Evolutionary conservation across 148 eudicot genomes (phyloP).

Genomic region (Euryodendron excelsum): DNA sequence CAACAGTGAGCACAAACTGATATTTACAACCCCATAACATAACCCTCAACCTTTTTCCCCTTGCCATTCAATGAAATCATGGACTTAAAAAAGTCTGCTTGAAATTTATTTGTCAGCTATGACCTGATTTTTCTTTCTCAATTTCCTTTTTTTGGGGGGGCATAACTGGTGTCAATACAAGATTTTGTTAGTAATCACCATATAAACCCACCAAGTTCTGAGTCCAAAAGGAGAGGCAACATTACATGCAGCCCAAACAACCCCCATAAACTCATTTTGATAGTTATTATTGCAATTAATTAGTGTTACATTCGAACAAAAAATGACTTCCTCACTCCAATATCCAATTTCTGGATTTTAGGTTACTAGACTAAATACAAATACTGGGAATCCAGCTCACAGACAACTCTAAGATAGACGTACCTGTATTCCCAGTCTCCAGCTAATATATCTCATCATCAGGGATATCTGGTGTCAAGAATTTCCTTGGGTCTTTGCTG

Average conservation of each 20-base stretch:
- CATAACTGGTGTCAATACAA: background rate
- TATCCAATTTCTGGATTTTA: background rate
- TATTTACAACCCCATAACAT: background rate
- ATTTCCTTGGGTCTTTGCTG: constrained; percentile 60
- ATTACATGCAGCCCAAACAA: background rate
- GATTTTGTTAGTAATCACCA: background rate
- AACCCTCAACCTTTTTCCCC: background rate
- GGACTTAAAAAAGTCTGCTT: background rate
- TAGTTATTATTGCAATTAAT: too few species aligned
- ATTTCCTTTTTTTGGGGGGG: background rate
- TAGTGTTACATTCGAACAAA: background rate
- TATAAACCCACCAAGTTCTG: background rate
- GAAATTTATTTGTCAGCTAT: background rate
- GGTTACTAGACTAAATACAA: background rate
- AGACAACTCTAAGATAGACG: background rate
- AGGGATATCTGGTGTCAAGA: constrained; percentile 72
- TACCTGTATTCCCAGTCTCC: constrained; percentile 12
- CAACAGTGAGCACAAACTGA: background rate
- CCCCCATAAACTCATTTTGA: background rate
- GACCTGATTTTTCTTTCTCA: background rate
- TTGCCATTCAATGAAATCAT: background rate
- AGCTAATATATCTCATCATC: constrained; percentile 70
- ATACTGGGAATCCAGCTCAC: background rate
- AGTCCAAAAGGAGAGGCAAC: background rate
- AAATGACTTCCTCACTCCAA: background rate